Evolutionary conservation across 805 yeast species (phyloP), one percentile per base, ranked within the genome.

Genomic region (Torulaspora delbrueckii): DNA sequence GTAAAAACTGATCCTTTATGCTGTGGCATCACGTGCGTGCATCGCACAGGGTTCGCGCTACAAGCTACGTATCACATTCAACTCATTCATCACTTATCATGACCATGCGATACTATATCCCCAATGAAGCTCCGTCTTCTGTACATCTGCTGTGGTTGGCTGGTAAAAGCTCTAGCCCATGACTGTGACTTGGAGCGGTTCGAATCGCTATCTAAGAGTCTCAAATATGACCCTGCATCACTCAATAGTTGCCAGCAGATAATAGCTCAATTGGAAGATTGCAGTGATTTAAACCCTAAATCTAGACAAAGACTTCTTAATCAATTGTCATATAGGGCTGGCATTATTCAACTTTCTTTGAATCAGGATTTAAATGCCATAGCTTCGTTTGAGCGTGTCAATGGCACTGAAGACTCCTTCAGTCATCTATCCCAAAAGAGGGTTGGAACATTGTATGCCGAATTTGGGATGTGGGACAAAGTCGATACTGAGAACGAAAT

Each of bases 301-400:
- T 14, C 19, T 23, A 33, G 26, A 8, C 42, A 41, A 18, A 30
- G 38, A 25, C 40, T 55, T 22, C 40, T 44, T 4, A 56, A 59
- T 39, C 58, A 74, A 50, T 62, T 81, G 1, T 72, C 74, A 49
- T 81, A 76, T 58, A 82, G 79, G 57, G 73, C 75, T 45, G 89
- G 87, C 0, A 59, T 82, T 36, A 75, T 83, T 2, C 82, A 82
- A 43, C 62, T 81, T 43, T 73, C 80, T 10, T 57, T 81, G 50
- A 78, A 78, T 27, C 77, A 76, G 47, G 84, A 78, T 25, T 51
- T 61, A 26, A 68, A 69, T 31, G 83, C 90, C 0, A 66, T 79
- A 6, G 60, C 61, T 2, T 81, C 78, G 52, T 77, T 84, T 46
- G 69, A 73, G 46, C 58, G 54, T 10, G 76, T 83, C 19, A 56